Evolutionary conservation across 805 yeast genomes (phyloP), one percentile per base, ranked within the genome.

Genomic region (Sugiyamaella qingdaonensis): DNA sequence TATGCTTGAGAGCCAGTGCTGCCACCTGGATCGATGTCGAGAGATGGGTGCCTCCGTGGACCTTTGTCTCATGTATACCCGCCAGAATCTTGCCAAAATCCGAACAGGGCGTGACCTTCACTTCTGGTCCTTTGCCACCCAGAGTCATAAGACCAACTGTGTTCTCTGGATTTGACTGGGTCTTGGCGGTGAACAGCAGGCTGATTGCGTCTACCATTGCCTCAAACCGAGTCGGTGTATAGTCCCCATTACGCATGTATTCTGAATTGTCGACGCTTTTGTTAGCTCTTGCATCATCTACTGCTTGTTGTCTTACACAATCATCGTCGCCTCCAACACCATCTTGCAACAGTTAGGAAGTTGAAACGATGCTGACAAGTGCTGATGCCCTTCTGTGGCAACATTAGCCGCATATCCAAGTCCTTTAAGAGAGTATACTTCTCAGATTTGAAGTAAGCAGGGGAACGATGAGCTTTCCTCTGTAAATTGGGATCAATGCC

Each of bases 271-370:
- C 99, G 66, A 94, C 80, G 65, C 73, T 69, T n/a, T 45, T 32
- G 36, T 41, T 36, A 29, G 54, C 14, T 16, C 11, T 42, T 34
- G 37, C 37, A 39, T 34, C 29, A 13, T 11, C 46, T n/a, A 11
- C 24, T 24, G 11, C 10, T 16, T n/a, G 11, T 13, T 49, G 18
- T 58, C 73, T 46, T 62, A 73, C 75, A 90, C 88, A 58, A 94
- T 80, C 86, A 94, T 91, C 13, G 97, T 87, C 58, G 98, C 98
- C 73, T 94, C 99, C 64, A 91, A 79, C 58, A 86, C 97, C 97
- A 90, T 90, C 51, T 65, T 77, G 57, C 36, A 27, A 7, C 29
- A 24, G 29, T 24, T 24, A 24, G 29, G 44, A 14, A 14, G 37
- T 41, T 51, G 51, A 4, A 46, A 36, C 16, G 31, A 49, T 16